Base-by-base conservation (phyloP, 2,329 filamentous ascomycete genomes). In the Malbranchea zuffiana region DNA sequence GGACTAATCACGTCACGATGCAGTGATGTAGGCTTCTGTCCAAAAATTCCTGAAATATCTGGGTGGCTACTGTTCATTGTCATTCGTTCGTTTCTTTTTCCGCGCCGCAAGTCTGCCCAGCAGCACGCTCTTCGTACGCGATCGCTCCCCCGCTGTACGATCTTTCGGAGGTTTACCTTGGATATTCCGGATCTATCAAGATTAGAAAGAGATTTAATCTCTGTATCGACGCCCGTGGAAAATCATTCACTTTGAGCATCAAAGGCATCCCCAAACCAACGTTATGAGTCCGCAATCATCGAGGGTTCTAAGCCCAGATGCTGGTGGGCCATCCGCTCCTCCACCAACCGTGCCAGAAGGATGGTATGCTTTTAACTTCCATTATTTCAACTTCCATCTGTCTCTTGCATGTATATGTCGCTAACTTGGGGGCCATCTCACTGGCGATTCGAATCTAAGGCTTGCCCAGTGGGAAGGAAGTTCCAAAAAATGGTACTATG, bases 401-500 rank as follows among this genome's bases (percentile, higher is more conserved):
- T 17, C 21, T 42, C 31, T 8, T 24, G 25, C 18, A 24, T 32
- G 15, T 16, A 30, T 28, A 26, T 37, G 7, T n/a, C n/a, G n/a
- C n/a, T n/a, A n/a, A n/a, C n/a, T n/a, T n/a, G n/a, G n/a, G n/a
- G n/a, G n/a, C n/a, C n/a, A n/a, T n/a, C n/a, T n/a, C n/a, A n/a
- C n/a, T n/a, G n/a, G n/a, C n/a, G n/a, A n/a, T n/a, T n/a, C 17
- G 12, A n/a, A 24, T 35, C 10, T 36, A n/a, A 61, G 58, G 58
- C 52, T 61, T 19, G 54, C 58, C 18, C 58, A 61, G 38, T 61
- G 58, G 56, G 57, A 61, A 39, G 56, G 58, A 21, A 47, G 55
- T 17, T 50, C 50, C 17, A 51, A 55, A 20, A 52, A 54, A 44
- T 62, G 58, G 52, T 62, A 62, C 44, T 62, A 53, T 35, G 59